Evolutionary conservation across 2,329 filamentous ascomycete genomes (phyloP), one percentile per base, ranked within the genome.

Genomic region (Epichloe coenophiala): DNA sequence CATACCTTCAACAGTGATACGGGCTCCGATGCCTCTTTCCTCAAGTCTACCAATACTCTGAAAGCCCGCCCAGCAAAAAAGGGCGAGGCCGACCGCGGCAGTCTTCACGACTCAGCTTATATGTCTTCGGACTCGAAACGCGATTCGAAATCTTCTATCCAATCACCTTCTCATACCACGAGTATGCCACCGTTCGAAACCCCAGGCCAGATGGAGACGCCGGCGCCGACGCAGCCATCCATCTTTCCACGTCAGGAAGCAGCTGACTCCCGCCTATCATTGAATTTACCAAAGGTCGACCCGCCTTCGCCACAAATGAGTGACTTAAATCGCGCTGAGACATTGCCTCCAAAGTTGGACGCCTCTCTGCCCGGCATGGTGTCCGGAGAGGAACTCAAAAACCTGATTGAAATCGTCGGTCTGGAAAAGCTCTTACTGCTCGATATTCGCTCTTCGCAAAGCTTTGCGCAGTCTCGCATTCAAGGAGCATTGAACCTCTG

Each of bases 401-500:
- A 77, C 8, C 65, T 87, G 40, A 62, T 88, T 12, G 67, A 75
- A 46, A 62, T 60, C 3, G 57, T 66, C 3, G 58, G 61, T 3
- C 59, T 67, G 8, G 60, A 66, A 7, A 68, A 72, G 1, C 57
- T 87, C 1, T 70, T 98, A 35, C 63, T 97, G 1, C 71, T 98
- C 4, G 93, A 98, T 63, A 77, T 97, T 21, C 81, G 93, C 39
- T 89, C 94, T 0, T 87, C 84, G 31, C 88, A 89, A 19, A 88
- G 91, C 57, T 96, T 85, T 61, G 77, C 82, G 1, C 75, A 79
- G 44, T 83, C 86, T 21, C 81, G 86, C 33, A 86, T 97, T 50
- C 71, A 75, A 47, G 83, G 84, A n/a, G 88, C 91, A 0, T 69
- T 98, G 35, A 97, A 94, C 62, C 72, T 98, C 5, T 97, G 93